Conservation (phyloP, 805 yeast species). For the Isabelozyma gotoi region DNA sequence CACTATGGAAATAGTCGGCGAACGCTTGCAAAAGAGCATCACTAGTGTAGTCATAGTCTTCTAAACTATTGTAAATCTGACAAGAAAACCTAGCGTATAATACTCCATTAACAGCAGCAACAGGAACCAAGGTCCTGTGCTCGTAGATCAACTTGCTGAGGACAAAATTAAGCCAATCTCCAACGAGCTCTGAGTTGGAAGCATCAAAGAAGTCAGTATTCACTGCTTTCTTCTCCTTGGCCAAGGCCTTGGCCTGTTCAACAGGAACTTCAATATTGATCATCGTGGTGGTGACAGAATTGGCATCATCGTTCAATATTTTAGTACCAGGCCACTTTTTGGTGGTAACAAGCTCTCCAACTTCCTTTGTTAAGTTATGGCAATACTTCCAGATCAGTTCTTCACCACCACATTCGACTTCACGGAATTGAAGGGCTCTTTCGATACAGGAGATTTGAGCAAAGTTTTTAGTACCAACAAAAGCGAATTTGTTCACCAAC, state of each 20-base stretch:
- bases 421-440: conserved; percentile 55
- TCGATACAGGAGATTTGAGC: conserved; percentile 42
- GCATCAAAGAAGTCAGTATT: conserved; percentile 12
- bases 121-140: conserved; percentile 50
- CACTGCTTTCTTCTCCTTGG: not conserved
- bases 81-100: conserved; percentile 50
- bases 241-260: conserved; percentile 7
- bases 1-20: conserved; percentile 1
- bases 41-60: conserved; percentile 52
- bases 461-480: conserved; percentile 50
- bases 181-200: not conserved
- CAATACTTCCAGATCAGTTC: conserved; percentile 50
- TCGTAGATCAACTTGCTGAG: conserved; percentile 11
- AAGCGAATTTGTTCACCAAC: conserved; percentile 48
- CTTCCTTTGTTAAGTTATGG: conserved; percentile 41
- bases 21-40: conserved; percentile 30
- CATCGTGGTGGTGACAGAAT: conserved; percentile 41
- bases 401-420: conserved; percentile 61
- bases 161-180: not conserved
- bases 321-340: conserved; percentile 35
- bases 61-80: conserved; percentile 57
- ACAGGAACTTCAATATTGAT: conserved; percentile 43
- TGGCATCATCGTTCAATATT: conserved; percentile 34
- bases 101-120: conserved; percentile 35
- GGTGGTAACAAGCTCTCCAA: conserved; percentile 36